Conservation (phyloP, 306 rosid genomes). For the Begonia peltatifolia region DNA sequence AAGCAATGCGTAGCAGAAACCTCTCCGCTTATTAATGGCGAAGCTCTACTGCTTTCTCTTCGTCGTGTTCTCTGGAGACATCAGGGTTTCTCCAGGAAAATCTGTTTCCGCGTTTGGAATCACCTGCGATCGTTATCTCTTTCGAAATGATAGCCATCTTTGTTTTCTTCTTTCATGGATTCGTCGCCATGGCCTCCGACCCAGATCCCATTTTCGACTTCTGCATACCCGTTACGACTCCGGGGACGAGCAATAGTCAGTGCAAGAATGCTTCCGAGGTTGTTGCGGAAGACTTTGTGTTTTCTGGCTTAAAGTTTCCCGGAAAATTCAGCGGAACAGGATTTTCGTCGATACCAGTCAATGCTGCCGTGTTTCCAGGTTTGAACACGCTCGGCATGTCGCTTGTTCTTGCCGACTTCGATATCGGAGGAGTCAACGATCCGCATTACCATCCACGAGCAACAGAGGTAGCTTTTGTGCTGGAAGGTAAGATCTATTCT, state of each 20-base stretch:
- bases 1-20: too few relatives aligned
- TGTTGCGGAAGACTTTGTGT: conserved; percentile 57
- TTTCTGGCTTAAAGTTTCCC: conserved; percentile 47
- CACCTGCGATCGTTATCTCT: conserved; percentile 16
- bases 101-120: too few relatives aligned
- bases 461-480: conserved; percentile 65
- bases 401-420: conserved; percentile 70
- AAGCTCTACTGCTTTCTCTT: too few relatives aligned
- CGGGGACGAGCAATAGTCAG: conserved; percentile 10
- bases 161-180: conserved; percentile 18
- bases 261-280: conserved; percentile 71
- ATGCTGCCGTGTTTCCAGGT: conserved; percentile 62
- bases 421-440: conserved; percentile 58
- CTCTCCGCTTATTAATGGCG: too few relatives aligned
- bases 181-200: conserved; percentile 45
- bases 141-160: conserved; percentile 11
- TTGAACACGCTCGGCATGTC: conserved; percentile 88
- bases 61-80: too few relatives aligned
- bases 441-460: conserved; percentile 92
- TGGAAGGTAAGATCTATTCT: conserved; percentile 60
- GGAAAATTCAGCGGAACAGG: conserved; percentile 54
- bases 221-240: conserved; percentile 36
- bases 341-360: conserved; percentile 43
- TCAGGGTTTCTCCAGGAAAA: too few relatives aligned
- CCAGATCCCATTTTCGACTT: conserved; percentile 83